These are phyloP conservation scores for Xylariaceae sp. DNA, from an alignment of 2,329 filamentous ascomycete genomes.

Conservation along the genomic window DNA sequence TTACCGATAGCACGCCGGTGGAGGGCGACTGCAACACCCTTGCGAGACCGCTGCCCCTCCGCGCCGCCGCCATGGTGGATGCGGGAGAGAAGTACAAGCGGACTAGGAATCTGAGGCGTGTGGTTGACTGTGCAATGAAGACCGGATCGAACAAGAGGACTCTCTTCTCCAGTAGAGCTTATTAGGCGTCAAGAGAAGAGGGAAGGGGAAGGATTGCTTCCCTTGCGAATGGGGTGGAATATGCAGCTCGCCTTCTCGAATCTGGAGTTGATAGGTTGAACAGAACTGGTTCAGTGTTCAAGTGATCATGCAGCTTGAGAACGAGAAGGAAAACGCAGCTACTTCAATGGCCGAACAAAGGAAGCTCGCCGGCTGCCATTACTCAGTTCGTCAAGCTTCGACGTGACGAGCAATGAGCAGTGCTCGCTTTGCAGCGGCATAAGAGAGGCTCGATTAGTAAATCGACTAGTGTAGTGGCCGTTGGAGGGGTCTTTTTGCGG, in stretches of 20 bases:
- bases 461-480: constrained; percentile 1
- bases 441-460: constrained; percentile 7
- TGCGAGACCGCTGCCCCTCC: constrained; percentile 21
- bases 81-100: too few species aligned
- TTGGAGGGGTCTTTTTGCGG: constrained; percentile 1
- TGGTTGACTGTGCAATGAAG: too few species aligned
- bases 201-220: too few species aligned
- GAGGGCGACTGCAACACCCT: constrained; percentile 20
- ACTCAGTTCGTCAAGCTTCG: constrained; percentile 8
- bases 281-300: neutral
- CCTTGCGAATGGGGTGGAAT: too few species aligned
- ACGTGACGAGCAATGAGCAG: constrained; percentile 1
- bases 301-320: constrained; percentile 1
- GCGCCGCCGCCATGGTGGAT: constrained; percentile 3
- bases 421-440: constrained; percentile 21
- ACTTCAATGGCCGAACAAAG: constrained; percentile 13
- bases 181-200: too few species aligned
- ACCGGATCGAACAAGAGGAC: too few species aligned
- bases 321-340: constrained; percentile 5
- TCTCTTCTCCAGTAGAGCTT: too few species aligned
- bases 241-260: too few species aligned
- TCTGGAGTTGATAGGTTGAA: neutral
- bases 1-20: constrained; percentile 7
- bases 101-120: too few species aligned
- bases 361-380: constrained; percentile 10